These are phyloP conservation scores for Solanum appendiculatum DNA, from an alignment of 257 asterid species.

Conservation along the genomic window DNA sequence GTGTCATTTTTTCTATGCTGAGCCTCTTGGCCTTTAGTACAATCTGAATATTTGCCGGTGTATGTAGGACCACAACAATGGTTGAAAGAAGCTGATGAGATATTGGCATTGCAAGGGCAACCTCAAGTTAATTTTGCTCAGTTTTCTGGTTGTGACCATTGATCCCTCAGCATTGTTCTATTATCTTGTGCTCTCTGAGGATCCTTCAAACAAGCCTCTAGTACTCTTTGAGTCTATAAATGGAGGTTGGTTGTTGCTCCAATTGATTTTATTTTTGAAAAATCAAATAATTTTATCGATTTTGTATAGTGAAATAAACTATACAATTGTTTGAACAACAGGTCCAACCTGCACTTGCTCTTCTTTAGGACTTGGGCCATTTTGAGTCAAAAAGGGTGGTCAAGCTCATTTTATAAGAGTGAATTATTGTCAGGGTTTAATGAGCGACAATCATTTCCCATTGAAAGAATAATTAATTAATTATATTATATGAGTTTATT, in stretches of 20 bases:
- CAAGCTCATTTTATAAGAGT: background rate
- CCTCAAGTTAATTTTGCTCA: background rate
- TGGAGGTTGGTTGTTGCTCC: background rate
- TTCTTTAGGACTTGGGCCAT: too few relatives aligned
- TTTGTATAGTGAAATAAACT: background rate
- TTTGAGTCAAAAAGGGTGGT: too few relatives aligned
- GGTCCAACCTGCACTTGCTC: too few relatives aligned
- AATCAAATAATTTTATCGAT: background rate
- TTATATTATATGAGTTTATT: too few relatives aligned
- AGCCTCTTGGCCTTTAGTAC: background rate
- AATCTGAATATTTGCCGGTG: background rate
- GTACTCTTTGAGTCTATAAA: background rate
- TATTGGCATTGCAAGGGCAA: background rate
- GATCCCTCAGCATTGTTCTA: background rate
- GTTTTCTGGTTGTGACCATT: background rate
- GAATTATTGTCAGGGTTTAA: background rate
- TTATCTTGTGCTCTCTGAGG: background rate
- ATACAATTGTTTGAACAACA: too few relatives aligned
- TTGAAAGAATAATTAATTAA: background rate
- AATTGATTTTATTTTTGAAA: background rate
- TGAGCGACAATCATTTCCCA: background rate
- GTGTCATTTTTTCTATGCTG: background rate
- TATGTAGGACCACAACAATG: background rate
- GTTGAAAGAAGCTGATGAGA: background rate
- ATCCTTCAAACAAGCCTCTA: background rate